Percentiles rank a stretch among this genome's conserved stretches.
phyloP scores from a whole-genome alignment of 2,329 filamentous ascomycete genomes.

The Atkinsonella texensis region DNA sequence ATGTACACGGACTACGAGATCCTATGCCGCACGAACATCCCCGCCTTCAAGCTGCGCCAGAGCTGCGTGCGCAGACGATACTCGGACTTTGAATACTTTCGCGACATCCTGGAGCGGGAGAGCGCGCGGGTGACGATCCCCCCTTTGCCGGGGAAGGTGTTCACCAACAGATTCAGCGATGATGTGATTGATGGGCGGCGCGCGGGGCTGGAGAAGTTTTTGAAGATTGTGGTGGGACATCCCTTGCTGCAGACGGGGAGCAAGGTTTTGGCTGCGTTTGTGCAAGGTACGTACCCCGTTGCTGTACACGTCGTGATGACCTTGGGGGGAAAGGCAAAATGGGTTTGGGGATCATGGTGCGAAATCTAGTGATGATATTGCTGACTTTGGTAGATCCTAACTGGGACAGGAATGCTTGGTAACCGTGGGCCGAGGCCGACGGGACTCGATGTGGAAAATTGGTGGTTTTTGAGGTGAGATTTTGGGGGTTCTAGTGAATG shows the following conservation, averaged over 20 bases:
- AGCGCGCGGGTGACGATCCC: conserved; percentile 90
- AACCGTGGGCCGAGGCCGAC: conserved; percentile 17
- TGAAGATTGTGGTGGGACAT: conserved; percentile 96
- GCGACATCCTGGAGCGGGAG: conserved; percentile 94
- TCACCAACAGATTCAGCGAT: conserved; percentile 95
- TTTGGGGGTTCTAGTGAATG: neutral
- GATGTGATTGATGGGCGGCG: conserved; percentile 93
- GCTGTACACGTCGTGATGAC: neutral
- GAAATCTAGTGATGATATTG: neutral
- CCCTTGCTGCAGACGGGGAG: conserved; percentile 93
- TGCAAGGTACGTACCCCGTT: conserved; percentile 57
- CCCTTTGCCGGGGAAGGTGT: conserved; percentile 90
- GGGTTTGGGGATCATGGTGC: neutral
- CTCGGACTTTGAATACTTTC: conserved; percentile 97
- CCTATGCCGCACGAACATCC: conserved; percentile 94
- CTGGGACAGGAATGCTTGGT: conserved; percentile 90
- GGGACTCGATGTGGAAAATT: neutral
- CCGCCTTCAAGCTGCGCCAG: conserved; percentile 90
- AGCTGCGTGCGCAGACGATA: conserved; percentile 85
- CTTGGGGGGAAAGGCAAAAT: too few species aligned
- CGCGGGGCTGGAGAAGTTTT: conserved; percentile 84
- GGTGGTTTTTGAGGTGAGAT: too few species aligned
- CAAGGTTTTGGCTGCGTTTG: conserved; percentile 91
- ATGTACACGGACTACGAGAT: conserved; percentile 99
- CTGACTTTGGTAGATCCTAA: conserved; percentile 50